phyloP scores from a whole-genome alignment of 2,329 filamentous ascomycete species.

The Nemania abortiva region DNA sequence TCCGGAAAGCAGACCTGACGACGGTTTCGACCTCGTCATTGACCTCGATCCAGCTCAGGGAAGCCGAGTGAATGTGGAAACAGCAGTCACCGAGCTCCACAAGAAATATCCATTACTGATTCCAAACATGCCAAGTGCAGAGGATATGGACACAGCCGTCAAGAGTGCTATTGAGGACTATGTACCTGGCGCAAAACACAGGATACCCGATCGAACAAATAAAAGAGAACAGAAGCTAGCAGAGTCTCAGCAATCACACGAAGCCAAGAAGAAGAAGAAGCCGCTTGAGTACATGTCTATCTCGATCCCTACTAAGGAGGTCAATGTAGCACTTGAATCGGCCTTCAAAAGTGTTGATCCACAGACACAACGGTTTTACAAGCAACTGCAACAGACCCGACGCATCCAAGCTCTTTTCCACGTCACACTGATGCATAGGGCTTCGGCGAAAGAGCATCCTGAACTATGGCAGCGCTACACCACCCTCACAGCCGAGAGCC shows the following conservation, averaged over 20 bases:
- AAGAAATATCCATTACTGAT: constrained; percentile 83
- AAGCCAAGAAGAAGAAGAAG: constrained; percentile 60
- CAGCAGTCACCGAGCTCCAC: constrained; percentile 77
- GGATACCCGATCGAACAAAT: constrained; percentile 70
- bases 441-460: constrained; percentile 68
- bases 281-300: constrained; percentile 69
- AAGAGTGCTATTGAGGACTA: constrained; percentile 81
- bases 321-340: constrained; percentile 71
- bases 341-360: constrained; percentile 71
- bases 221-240: constrained; percentile 61
- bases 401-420: constrained; percentile 91
- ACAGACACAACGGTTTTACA: constrained; percentile 75
- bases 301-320: constrained; percentile 57
- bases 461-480: constrained; percentile 82
- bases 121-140: constrained; percentile 74
- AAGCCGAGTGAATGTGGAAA: constrained; percentile 90
- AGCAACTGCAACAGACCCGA: constrained; percentile 76
- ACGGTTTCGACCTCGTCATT: constrained; percentile 85
- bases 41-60: constrained; percentile 81
- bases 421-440: constrained; percentile 91
- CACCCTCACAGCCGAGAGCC: constrained; percentile 60
- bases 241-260: constrained; percentile 53
- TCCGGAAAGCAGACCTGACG: constrained; percentile 75
- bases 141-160: constrained; percentile 85
- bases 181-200: constrained; percentile 79